Evolutionary conservation across 1,139 yeast genomes (phyloP), one percentile per base, ranked within the genome.

Genomic region (Sugiyamaella pinicola): DNA sequence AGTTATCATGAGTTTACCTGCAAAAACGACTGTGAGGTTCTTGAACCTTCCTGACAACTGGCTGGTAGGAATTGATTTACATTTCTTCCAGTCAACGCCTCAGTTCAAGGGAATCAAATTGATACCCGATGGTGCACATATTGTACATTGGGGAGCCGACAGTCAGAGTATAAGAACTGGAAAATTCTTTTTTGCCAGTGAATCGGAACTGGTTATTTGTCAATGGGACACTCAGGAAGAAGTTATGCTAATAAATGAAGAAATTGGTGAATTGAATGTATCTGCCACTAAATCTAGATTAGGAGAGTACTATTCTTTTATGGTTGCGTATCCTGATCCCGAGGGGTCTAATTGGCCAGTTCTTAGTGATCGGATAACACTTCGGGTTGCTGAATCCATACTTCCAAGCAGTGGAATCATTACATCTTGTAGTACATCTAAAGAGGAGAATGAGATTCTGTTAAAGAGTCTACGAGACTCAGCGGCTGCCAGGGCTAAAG

Each of bases 381-480:
- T 51, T 24, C 26, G 42, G 0, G 63, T 62, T 15, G 31, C 66
- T 1, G 42, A 53, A 1, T 51, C 50, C 22, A 55, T 67, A 7
- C 53, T 71, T 2, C 74, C 73, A 1, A 43, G 19, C 6, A 34
- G 8, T 8, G 42, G 44, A 2, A 42, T 54, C 2, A 60, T 68
- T 15, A 74, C 73, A 42, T 69, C 77, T 6, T 68, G 74, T 6
- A 64, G 73, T 55, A 72, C 77, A 0, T 72, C 78, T 0, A 57
- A 59, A 9, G 76, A 75, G 43, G 81, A 77, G 53, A 68, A 70
- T 49, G 67, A 67, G 39, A 43, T 67, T 22, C 55, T 77, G 10
- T 50, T 63, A 17, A 61, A 64, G n/a, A 67, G 70, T 6, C 55
- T 76, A 19, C n/a, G 51, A 15, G 61, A 66, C 10, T 56, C 66